Evolutionary conservation across 202 grass and related monocot species (phyloP).

Genomic region (Zoysia matrella): DNA sequence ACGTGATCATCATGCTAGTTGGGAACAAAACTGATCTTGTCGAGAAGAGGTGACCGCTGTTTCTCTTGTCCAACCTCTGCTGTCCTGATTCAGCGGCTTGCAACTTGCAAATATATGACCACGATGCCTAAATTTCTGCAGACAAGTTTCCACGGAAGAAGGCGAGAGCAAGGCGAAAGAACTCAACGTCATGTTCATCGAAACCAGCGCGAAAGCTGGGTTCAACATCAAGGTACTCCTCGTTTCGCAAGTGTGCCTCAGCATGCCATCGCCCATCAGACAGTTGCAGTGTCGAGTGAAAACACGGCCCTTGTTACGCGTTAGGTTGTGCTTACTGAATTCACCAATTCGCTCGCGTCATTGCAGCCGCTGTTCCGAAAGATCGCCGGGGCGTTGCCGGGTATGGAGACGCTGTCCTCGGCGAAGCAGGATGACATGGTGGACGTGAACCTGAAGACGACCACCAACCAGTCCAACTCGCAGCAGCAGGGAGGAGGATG

Average conservation of each 20-base stretch:
- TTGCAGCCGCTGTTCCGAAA: conserved; percentile 68
- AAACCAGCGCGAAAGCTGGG: conserved; percentile 81
- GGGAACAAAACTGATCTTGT: conserved; percentile 78
- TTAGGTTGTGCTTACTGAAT: no score
- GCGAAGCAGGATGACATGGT: conserved; percentile 74
- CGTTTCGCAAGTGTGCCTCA: not conserved
- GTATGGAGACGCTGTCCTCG: conserved; percentile 67
- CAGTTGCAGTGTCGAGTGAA: no score
- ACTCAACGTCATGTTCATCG: conserved; percentile 71
- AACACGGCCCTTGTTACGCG: no score
- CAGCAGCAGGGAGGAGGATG: conserved; percentile 62
- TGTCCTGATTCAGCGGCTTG: not conserved
- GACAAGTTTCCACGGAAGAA: conserved; percentile 80
- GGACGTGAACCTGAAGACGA: conserved; percentile 71
- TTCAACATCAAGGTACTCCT: conserved; percentile 74
- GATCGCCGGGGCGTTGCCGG: conserved; percentile 68
- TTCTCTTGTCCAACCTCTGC: not conserved
- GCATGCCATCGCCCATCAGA: no score
- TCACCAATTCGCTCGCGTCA: not conserved
- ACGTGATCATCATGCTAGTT: conserved; percentile 71
- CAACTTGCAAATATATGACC: not conserved
- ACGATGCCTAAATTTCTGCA: not conserved
- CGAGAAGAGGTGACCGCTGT: conserved; percentile 56
- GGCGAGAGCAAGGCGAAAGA: conserved; percentile 65
- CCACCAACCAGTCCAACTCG: conserved; percentile 34